Conservation (phyloP, 495 filamentous ascomycete genomes). For the Cercophora samala region DNA sequence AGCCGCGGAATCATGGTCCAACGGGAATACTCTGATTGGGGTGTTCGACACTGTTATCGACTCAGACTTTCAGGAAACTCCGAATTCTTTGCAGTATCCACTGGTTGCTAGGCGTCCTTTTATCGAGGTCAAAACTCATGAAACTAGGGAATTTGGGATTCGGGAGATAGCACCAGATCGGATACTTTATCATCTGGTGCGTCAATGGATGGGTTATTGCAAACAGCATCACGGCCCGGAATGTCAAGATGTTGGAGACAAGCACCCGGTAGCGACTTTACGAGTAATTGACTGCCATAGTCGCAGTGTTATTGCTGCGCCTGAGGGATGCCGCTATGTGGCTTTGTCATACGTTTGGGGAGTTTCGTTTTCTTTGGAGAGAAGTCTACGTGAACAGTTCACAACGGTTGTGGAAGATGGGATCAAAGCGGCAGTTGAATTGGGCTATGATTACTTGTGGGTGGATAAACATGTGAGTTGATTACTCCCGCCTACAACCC, state of each 20-base stretch:
- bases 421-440: no score
- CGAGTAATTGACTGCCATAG: neutral
- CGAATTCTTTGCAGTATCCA: no score
- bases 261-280: no score
- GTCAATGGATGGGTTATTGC: neutral
- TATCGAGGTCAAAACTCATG: neutral
- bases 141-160: neutral
- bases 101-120: no score
- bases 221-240: neutral
- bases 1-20: neutral
- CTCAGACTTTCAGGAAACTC: no score
- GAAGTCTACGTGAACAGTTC: no score
- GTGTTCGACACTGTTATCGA: neutral
- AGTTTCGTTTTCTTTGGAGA: no score
- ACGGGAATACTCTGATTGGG: neutral
- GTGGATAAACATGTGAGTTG: neutral
- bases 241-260: no score
- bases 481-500: no score
- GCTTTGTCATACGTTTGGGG: no score
- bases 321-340: neutral
- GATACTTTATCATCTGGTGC: neutral
- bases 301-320: neutral
- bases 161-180: neutral
- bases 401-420: no score
- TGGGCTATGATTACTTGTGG: no score